A percentile compares a stretch with the other conserved stretches of the same genome.
phyloP scores from a whole-genome alignment of 2,329 filamentous ascomycete genomes.

The Colletotrichum sidae region DNA sequence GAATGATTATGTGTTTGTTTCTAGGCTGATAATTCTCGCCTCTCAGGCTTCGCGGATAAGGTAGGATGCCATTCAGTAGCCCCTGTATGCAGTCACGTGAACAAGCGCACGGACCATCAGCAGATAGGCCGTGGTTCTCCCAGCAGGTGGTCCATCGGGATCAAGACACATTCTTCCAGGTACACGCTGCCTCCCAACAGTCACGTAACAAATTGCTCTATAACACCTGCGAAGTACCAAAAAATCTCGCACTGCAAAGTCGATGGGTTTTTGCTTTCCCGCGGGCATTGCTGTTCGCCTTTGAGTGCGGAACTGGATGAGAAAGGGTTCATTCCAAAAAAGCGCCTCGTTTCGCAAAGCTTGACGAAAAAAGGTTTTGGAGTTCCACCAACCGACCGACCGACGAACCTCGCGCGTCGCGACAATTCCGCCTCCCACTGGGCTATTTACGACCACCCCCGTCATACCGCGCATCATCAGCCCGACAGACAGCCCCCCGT shows the following conservation, averaged over 20 bases:
- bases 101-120: not conserved
- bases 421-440: conserved; percentile 38
- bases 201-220: conserved; percentile 39
- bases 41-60: too few species aligned
- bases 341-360: conserved; percentile 44
- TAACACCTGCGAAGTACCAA: conserved; percentile 33
- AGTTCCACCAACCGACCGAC: conserved; percentile 51
- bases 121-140: conserved; percentile 40
- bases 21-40: too few species aligned
- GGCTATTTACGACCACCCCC: conserved; percentile 34
- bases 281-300: conserved; percentile 28
- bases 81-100: conserved; percentile 21
- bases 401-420: conserved; percentile 40
- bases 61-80: too few species aligned
- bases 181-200: conserved; percentile 42
- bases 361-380: conserved; percentile 51
- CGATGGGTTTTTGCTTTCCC: conserved; percentile 36
- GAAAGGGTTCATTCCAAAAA: conserved; percentile 46
- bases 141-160: conserved; percentile 44
- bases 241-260: conserved; percentile 30
- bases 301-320: conserved; percentile 39
- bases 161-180: conserved; percentile 52
- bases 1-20: too few species aligned
- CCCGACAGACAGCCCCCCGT: conserved; percentile 12
- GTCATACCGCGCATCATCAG: conserved; percentile 34